A percentile compares a stretch with the other conserved stretches of the same genome.
phyloP scores from a whole-genome alignment of 257 asterid genomes.

The Primulina huaijiensis region DNA sequence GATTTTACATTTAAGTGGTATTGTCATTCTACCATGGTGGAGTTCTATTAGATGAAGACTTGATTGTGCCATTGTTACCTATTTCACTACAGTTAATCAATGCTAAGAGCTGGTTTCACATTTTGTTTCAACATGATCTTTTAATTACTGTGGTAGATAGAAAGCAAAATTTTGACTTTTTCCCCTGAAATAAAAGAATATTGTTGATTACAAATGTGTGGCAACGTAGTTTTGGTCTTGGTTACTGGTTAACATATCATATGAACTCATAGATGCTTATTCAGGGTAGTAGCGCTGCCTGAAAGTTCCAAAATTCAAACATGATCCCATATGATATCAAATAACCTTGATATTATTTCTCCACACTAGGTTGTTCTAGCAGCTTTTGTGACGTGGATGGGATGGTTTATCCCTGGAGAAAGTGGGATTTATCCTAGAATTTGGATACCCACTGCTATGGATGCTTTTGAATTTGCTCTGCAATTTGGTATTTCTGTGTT shows the following conservation, averaged over 20 bases:
- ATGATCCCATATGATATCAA: constrained; percentile 1
- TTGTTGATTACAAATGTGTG: constrained; percentile 10
- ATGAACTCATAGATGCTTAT: constrained; percentile 14
- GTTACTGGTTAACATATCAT: constrained; percentile 18
- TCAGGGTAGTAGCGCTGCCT: constrained; percentile 3
- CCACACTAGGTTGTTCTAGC: constrained; percentile 66
- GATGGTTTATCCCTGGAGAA: constrained; percentile 81
- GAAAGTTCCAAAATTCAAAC: background rate
- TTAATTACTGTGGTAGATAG: background rate
- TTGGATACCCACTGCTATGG: constrained; percentile 90
- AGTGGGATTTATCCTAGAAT: constrained; percentile 59
- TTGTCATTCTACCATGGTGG: background rate
- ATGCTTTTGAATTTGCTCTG: constrained; percentile 84
- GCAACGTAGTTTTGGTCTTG: constrained; percentile 3
- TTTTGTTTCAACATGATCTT: constrained; percentile 6
- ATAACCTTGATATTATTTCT: constrained; percentile 7
- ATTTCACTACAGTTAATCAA: constrained; percentile 4
- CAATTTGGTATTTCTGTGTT: constrained; percentile 89
- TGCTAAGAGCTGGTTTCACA: constrained; percentile 12
- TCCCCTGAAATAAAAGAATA: background rate
- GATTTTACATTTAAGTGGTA: background rate
- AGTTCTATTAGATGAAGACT: background rate
- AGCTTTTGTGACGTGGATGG: constrained; percentile 77
- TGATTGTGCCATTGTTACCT: background rate
- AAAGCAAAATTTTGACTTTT: background rate